phyloP scores from a whole-genome alignment of 192 early-diverging fungal genomes.

The Thamnidium elegans region DNA sequence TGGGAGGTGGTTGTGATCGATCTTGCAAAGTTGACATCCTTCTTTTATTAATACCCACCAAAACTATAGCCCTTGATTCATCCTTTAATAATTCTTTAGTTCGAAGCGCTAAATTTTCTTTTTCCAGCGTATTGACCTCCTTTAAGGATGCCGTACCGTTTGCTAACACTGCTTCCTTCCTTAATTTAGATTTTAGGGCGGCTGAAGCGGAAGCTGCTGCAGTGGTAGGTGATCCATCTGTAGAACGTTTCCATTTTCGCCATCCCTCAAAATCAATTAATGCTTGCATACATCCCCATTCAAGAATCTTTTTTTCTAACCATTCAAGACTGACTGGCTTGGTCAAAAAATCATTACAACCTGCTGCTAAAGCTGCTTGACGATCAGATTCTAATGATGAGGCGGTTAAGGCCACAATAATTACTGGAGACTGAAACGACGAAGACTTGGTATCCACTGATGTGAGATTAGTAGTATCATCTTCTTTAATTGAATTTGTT shows the following conservation, averaged over 20 bases:
- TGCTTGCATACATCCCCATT: slow-evolving; percentile 93
- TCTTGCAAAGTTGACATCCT: background rate
- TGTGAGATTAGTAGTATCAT: background rate
- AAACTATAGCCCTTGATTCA: slow-evolving; percentile 5
- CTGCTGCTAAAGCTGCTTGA: slow-evolving; percentile 73
- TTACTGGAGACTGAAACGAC: slow-evolving; percentile 63
- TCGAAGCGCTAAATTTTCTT: slow-evolving; percentile 1
- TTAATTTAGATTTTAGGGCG: too few species aligned
- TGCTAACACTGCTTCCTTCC: background rate
- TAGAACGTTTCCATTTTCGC: slow-evolving; percentile 48
- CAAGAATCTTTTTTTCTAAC: slow-evolving; percentile 82
- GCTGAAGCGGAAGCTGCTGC: background rate
- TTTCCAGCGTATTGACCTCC: slow-evolving; percentile 10
- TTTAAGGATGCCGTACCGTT: slow-evolving; percentile 3
- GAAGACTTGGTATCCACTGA: background rate
- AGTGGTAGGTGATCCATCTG: slow-evolving; percentile 3
- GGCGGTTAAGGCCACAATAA: slow-evolving; percentile 88
- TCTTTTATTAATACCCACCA: slow-evolving; percentile 8
- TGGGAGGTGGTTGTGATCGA: too few species aligned
- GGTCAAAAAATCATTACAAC: slow-evolving; percentile 89
- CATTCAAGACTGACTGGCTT: slow-evolving; percentile 83
- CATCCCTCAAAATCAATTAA: slow-evolving; percentile 81
- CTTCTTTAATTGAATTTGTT: background rate
- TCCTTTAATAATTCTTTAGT: slow-evolving; percentile 11
- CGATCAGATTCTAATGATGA: slow-evolving; percentile 67